Evolutionary conservation across 2,329 filamentous ascomycete genomes (phyloP), one percentile per base, ranked within the genome.

Genomic region (Colletotrichum sp.): DNA sequence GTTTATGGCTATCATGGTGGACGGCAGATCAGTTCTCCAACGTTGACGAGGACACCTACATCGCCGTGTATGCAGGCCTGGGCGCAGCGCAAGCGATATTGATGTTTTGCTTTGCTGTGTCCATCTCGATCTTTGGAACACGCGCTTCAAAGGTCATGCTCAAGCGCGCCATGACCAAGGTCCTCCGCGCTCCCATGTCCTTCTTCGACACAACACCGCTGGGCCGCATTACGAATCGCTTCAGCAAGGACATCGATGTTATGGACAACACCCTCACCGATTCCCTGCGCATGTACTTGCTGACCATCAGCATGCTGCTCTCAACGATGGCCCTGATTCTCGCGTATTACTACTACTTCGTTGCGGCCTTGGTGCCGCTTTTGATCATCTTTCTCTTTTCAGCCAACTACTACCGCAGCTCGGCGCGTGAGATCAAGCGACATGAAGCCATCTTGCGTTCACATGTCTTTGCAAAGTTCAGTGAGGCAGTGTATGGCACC

Each of bases 151-250:
- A 94, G 83, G 89, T 89, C 48, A 95, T 99, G 91, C 90, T 98
- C 70, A 91, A 93, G 32, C 88, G 92, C 34, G 96, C 96, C 8
- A 94, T 98, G 80, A 92, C 89, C 13, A 90, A 94, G 16, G 95
- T 96, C 1, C 85, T 93, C 18, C 88, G 92, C 32, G 92, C 92
- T 3, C 92, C 92, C 28, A 93, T 93, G 95, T 94, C 94, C 6
- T 99, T 98, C 86, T 99, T 99, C 86, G 96, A 99, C 81, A 98
- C 96, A 0, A 99, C 96, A 1, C 96, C 96, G 0, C 90, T 98
- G 2, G 96, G 96, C 21, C 93, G 96, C 52, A 98, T 99, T 83
- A 98, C 95, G 32, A 99, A 99, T 83, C 94, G 96, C 24, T 99
- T 99, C 85, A 98, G 95, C 32, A 94, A 96, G 79, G 96, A 99